Evolutionary conservation across 2,329 filamentous ascomycete species (phyloP), one percentile per base, ranked within the genome.

Genomic region (Paraphaeosphaeria minitans): DNA sequence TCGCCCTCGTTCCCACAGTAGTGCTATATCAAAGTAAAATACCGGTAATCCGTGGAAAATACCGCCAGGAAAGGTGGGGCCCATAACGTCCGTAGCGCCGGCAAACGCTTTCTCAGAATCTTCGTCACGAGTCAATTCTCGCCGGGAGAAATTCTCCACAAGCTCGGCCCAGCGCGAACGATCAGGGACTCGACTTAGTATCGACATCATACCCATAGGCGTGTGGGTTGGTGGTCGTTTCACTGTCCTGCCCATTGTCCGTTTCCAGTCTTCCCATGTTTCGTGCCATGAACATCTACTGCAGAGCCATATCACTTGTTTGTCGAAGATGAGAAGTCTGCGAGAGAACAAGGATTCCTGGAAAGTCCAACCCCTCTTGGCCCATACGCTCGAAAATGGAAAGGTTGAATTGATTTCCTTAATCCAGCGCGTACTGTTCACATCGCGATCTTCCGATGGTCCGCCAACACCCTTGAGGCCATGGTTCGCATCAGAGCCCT

Each of bases 11-110:
- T 56, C 41, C 66, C 64, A 68, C 2, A 66, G 52, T 3, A 67
- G 46, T 2, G 63, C 59, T 14, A 59, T 39, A 43, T 66, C 63
- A 46, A 68, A 66, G 55, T 59, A 60, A 13, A 66, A 53, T 27
- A 58, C 49, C 2, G 66, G 66, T 6, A 67, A 48, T 9, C 66
- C 63, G 13, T 54, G 57, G 27, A 60, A 31, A 19, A 67, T 55
- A 1, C 64, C 63, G 9, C 53, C 53, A 2, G 48, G 47, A 31
- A 68, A 63, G 9, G 52, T 45, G 8, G 41, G 27, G 2, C 35
- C 24, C 42, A 66, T 47, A 6, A 56, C 55, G 19, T 58, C 53
- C 3, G 53, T 52, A 1, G 62, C 57, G 2, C 58, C 66, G 9
- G 55, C 29, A 29, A 68, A 63, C 7, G 66, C 66, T 14, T 33